Conservation (phyloP, 305 asterid species). For the Fraxinus nigra region DNA sequence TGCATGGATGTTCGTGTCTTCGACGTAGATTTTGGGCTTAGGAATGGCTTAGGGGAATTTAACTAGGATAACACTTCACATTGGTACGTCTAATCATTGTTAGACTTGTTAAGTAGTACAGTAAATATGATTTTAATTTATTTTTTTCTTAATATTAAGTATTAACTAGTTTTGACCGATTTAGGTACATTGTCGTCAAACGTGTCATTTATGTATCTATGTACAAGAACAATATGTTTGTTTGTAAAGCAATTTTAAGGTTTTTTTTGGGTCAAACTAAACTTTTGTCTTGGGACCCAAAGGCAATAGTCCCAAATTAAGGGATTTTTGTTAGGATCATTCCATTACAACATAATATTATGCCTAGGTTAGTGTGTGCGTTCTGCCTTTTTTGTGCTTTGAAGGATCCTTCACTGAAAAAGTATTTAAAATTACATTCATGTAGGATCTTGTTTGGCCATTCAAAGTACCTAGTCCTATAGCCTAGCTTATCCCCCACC, state of each 20-base stretch:
- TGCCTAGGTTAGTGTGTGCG: constrained; percentile 28
- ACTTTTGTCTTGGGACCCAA: constrained; percentile 47
- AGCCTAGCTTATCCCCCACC: constrained; percentile 21
- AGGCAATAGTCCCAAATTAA: constrained; percentile 47
- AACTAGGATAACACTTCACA: neutral
- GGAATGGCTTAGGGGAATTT: constrained; percentile 15
- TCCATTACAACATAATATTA: constrained; percentile 7
- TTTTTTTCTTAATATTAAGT: neutral
- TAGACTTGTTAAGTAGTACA: too few species aligned
- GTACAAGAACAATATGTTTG: constrained; percentile 46
- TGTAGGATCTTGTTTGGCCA: constrained; percentile 30
- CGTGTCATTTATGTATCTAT: constrained; percentile 17
- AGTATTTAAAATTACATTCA: constrained; percentile 19
- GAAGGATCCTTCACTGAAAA: constrained; percentile 29
- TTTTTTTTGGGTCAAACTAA: constrained; percentile 43
- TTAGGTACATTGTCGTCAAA: neutral
- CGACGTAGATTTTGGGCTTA: constrained; percentile 41
- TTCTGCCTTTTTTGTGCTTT: constrained; percentile 28
- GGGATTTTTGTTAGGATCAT: constrained; percentile 32
- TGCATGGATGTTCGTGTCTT: constrained; percentile 32
- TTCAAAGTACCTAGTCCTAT: constrained; percentile 22
- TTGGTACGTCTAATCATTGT: too few species aligned
- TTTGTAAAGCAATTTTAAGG: constrained; percentile 36
- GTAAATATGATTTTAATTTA: neutral
- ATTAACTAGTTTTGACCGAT: neutral